phyloP scores from a whole-genome alignment of 257 asterid species.

The Nicotiana benthamiana region DNA sequence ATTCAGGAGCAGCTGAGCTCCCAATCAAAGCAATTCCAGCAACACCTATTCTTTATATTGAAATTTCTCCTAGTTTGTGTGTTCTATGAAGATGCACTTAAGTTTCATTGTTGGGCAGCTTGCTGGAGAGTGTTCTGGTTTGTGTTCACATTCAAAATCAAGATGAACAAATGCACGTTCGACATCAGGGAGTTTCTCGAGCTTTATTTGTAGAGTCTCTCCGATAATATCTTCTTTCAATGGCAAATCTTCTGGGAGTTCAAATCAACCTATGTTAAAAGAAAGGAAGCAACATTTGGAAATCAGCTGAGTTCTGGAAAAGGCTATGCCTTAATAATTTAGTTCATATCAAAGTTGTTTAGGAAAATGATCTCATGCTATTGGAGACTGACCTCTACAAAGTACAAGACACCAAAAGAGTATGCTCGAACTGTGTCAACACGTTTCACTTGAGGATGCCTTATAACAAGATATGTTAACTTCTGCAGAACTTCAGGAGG shows the following conservation, averaged over 20 bases:
- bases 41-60: not conserved
- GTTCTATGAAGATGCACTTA: constrained; percentile 12
- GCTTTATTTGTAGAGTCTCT: constrained; percentile 64
- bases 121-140: constrained; percentile 75
- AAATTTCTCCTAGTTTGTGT: not conserved
- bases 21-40: not conserved
- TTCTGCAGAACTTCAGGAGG: constrained; percentile 61
- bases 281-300: not conserved
- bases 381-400: constrained; percentile 68
- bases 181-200: constrained; percentile 78
- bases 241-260: constrained; percentile 79
- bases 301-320: not conserved
- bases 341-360: not conserved
- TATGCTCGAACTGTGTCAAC: constrained; percentile 91
- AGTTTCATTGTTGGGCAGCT: constrained; percentile 67
- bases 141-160: constrained; percentile 79
- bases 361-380: not conserved
- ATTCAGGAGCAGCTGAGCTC: not conserved
- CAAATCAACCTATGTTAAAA: constrained; percentile 58
- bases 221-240: constrained; percentile 76
- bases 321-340: not conserved
- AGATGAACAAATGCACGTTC: constrained; percentile 91
- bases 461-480: constrained; percentile 24
- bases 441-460: constrained; percentile 75
- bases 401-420: constrained; percentile 82